phyloP scores from a whole-genome alignment of 1,139 yeast species.

The Groenewaldozyma sp. region DNA sequence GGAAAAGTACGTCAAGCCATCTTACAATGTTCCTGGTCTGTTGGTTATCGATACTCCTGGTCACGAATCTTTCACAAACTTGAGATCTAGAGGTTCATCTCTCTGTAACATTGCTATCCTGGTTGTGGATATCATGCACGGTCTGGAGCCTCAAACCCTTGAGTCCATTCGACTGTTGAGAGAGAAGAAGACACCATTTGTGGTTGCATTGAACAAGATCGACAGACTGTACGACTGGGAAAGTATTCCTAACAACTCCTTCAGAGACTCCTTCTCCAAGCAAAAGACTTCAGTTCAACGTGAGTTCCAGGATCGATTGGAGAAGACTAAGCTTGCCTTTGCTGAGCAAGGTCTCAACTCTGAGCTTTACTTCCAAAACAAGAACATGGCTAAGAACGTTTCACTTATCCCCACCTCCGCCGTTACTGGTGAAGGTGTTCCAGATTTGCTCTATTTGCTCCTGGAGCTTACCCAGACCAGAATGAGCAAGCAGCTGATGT shows the following conservation, averaged over 20 bases:
- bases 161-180: conserved; percentile 87
- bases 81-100: conserved; percentile 98
- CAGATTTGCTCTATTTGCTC: conserved; percentile 92
- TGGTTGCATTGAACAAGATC: conserved; percentile 93
- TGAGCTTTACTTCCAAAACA: conserved; percentile 90
- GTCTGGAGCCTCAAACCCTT: conserved; percentile 93
- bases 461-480: conserved; percentile 95
- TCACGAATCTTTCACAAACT: conserved; percentile 97
- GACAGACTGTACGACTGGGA: conserved; percentile 98
- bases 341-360: conserved; percentile 99
- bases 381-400: conserved; percentile 84
- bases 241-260: conserved; percentile 77
- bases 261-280: conserved; percentile 83
- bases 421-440: conserved; percentile 99
- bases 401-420: conserved; percentile 98
- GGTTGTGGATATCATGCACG: conserved; percentile 98
- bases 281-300: conserved; percentile 81
- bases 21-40: conserved; percentile 92
- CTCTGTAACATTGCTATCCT: conserved; percentile 97
- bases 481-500: conserved; percentile 98
- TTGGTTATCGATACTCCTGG: conserved; percentile 98
- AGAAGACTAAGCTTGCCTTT: conserved; percentile 78
- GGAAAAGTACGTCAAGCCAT: conserved; percentile 74
- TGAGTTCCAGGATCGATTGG: conserved; percentile 83
- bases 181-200: conserved; percentile 95